Evolutionary conservation across 257 asterid genomes (phyloP).

Genomic region (Solanum pimpinellifolium): DNA sequence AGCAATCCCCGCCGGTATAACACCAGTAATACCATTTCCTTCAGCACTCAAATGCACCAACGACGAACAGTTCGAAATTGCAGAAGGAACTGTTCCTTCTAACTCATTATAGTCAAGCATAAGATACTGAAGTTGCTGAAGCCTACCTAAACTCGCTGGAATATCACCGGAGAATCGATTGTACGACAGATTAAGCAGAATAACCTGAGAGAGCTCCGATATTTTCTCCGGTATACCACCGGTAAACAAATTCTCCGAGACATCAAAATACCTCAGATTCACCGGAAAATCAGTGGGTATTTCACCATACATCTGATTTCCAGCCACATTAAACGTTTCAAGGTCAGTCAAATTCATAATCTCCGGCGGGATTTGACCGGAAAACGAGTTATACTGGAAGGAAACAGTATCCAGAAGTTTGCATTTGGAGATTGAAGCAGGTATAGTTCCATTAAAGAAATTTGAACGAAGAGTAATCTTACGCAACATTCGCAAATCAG

Average conservation of each 20-base stretch:
- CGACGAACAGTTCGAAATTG: slow-evolving; percentile 50
- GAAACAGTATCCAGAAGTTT: slow-evolving; percentile 28
- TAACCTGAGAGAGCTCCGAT: slow-evolving; percentile 21
- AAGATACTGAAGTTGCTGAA: slow-evolving; percentile 37
- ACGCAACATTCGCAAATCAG: slow-evolving; percentile 46
- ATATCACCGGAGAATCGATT: slow-evolving; percentile 39
- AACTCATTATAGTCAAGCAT: slow-evolving; percentile 42
- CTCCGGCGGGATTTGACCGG: slow-evolving; percentile 27
- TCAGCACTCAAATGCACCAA: slow-evolving; percentile 58
- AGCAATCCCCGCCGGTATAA: slow-evolving; percentile 43
- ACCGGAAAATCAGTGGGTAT: slow-evolving; percentile 31
- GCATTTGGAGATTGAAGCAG: slow-evolving; percentile 41
- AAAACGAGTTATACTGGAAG: slow-evolving; percentile 34
- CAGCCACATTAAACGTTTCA: slow-evolving; percentile 35
- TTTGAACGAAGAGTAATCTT: slow-evolving; percentile 55
- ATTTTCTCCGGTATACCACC: slow-evolving; percentile 28
- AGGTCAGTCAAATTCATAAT: slow-evolving; percentile 33
- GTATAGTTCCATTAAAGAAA: slow-evolving; percentile 37
- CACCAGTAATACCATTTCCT: slow-evolving; percentile 47
- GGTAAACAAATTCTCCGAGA: slow-evolving; percentile 36
- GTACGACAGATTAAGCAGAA: slow-evolving; percentile 33
- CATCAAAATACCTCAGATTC: slow-evolving; percentile 30
- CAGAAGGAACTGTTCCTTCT: slow-evolving; percentile 65
- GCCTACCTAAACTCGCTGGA: slow-evolving; percentile 42
- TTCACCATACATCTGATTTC: slow-evolving; percentile 41